These are phyloP conservation scores for Cladosporium velox DNA, from an alignment of 2,329 filamentous ascomycete species.

Conservation along the genomic window DNA sequence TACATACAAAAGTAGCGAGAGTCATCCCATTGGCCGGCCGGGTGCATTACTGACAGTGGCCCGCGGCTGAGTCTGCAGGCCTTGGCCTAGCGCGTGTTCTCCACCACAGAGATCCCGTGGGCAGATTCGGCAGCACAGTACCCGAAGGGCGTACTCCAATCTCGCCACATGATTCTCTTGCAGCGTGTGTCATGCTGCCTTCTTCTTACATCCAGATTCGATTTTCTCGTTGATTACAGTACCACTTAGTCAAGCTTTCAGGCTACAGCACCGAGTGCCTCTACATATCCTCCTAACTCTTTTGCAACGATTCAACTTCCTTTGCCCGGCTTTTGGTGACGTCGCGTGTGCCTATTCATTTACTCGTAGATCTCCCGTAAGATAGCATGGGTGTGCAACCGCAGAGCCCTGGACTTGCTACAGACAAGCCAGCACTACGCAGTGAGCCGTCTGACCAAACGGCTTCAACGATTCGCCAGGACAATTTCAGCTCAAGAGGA, in stretches of 20 bases:
- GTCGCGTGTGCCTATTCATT: background rate
- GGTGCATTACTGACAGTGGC: background rate
- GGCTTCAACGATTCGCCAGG: background rate
- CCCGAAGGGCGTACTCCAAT: background rate
- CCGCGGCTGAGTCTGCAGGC: slow-evolving; percentile 11
- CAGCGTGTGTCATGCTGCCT: background rate
- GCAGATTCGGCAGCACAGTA: slow-evolving; percentile 2
- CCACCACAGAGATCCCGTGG: slow-evolving; percentile 13
- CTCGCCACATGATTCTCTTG: slow-evolving; percentile 1
- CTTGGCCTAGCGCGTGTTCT: slow-evolving; percentile 13
- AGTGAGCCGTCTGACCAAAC: background rate
- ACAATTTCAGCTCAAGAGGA: background rate
- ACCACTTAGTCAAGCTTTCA: background rate
- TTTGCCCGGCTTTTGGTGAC: background rate
- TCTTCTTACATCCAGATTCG: background rate
- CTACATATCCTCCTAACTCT: background rate
- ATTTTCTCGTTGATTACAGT: background rate
- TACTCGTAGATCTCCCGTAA: background rate
- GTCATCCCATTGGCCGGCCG: background rate
- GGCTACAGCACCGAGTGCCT: background rate
- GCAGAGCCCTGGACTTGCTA: background rate
- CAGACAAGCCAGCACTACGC: background rate
- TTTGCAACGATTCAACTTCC: background rate
- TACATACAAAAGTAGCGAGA: background rate
- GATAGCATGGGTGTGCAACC: slow-evolving; percentile 8